Evolutionary conservation across 768 basidiomycete genomes (phyloP), one percentile per base, ranked within the genome.

Genomic region (Dictyophora rubrovolvata): DNA sequence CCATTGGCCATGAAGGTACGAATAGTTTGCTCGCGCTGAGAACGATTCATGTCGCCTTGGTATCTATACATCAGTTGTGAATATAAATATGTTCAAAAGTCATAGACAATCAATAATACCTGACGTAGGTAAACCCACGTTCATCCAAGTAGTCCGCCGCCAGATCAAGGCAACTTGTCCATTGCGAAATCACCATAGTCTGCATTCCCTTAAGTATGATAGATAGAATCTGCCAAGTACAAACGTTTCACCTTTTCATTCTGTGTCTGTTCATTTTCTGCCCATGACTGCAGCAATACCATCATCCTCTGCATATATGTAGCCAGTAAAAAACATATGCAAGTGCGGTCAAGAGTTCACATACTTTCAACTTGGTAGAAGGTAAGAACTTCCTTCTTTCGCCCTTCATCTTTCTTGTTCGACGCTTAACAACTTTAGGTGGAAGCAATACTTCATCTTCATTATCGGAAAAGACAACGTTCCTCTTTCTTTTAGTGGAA

Each of bases 281-380:
- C 68, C 62, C 79, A 73, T 34, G 73, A 68, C 37, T 70, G 60
- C 5, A 88, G 67, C 11, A 74, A 68, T n/a, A 81, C 73, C 77
- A 86, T 87, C 80, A 82, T 82, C 53, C 70, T 73, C 79, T 82
- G 60, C 20, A 28, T 53, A 35, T 23, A 28, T 53, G 33, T 23
- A 1, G 33, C 23, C 48, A 23, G 21, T 17, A 16, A 42, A 53
- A 21, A 21, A 48, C 53, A 2, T 3, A 49, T 56, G 22, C 61
- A 37, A 37, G 11, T 54, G 20, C 7, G 36, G 20, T 20, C 33
- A 21, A 21, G 53, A 10, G 20, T 28, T 28, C 28, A 64, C 73
- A 36, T 60, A 83, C 83, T 73, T 83, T 83, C 85, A 87, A 85
- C 75, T 88, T 89, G 1, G 84, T 85, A 5, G 85, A 85, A 0